Base-by-base conservation (phyloP, 1,284 basidiomycete genomes). In the Thelephora terrestris region DNA sequence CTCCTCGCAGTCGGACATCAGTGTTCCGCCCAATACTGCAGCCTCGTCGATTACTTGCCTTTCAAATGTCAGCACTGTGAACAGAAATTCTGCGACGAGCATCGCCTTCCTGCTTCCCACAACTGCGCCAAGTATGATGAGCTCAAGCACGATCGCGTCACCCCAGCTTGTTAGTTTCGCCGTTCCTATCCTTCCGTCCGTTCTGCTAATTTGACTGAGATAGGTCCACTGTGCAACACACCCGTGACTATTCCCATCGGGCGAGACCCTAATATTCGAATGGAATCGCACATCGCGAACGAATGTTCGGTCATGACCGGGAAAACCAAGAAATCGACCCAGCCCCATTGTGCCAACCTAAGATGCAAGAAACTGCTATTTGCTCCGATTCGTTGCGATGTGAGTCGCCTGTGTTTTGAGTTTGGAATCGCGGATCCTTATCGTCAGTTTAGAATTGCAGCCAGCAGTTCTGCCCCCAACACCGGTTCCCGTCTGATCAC, bases 1-100 rank as follows among this genome's bases (percentile, higher is more conserved):
- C 67, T 89, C 17, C 71, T 89, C 46, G 64, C 68, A 42, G 62
- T 88, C 52, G 86, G 85, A n/a, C 72, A 76, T 50, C 80, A 85
- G 57, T 90, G 85, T 64, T 76, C 80, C 17, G 71, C 76, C 43
- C 57, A 71, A 0, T 65, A 73, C 2, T 90, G 86, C 64, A 63
- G 70, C 25, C 73, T 85, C 53, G 72, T 88, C 58, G 87, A 90
- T 67, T 90, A 86, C 57, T 67, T 90, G n/a, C 85, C 86, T 0
- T 83, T 87, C 71, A 83, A 80, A 64, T 88, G 86, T 60, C 77
- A 83, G 46, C 81, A 86, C 57, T 89, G 85, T 59, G 60, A 69
- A 14, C 62, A 72, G 20, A 69, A 71, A 0, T 90, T 79, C 64
- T 90, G 87, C 55, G 75, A 77, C 43, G 83, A 87, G 9, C 86